These are phyloP conservation scores for Rhizophagus sp. DNA, from an alignment of 192 early-diverging fungal genomes.

Conservation along the genomic window DNA sequence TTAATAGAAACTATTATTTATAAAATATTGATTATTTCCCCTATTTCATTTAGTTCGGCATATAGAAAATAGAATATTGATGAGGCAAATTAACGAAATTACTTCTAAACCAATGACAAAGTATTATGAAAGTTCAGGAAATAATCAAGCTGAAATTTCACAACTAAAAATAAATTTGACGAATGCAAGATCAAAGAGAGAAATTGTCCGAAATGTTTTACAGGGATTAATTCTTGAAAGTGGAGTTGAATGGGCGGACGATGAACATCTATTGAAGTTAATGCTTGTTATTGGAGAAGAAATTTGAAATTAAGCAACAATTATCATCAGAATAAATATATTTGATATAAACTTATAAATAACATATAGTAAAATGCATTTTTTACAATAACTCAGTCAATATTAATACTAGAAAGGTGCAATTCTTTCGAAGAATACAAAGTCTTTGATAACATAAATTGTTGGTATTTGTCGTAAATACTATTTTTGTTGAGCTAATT, in stretches of 20 bases:
- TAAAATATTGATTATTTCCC: background rate
- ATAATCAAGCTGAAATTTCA: background rate
- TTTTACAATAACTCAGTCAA: too few species aligned
- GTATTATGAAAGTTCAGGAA: background rate
- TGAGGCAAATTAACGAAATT: conserved; percentile 22
- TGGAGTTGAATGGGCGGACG: conserved; percentile 34
- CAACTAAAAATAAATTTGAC: background rate
- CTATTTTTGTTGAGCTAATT: too few species aligned
- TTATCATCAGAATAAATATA: background rate
- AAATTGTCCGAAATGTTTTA: conserved; percentile 32
- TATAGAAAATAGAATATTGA: conserved; percentile 31
- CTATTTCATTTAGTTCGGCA: conserved; percentile 13
- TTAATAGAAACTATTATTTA: background rate
- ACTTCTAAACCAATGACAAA: conserved; percentile 1
- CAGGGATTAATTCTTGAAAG: conserved; percentile 41
- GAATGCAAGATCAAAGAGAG: conserved; percentile 23
- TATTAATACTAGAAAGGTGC: too few species aligned
- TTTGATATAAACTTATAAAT: too few species aligned
- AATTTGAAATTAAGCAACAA: background rate
- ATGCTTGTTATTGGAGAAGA: conserved; percentile 34
- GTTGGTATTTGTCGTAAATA: too few species aligned
- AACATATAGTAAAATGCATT: too few species aligned
- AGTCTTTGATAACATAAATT: too few species aligned
- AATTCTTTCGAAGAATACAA: too few species aligned
- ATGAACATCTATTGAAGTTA: conserved; percentile 27